Conservation (phyloP, 768 basidiomycete genomes). For the Leccinum variicolor region DNA sequence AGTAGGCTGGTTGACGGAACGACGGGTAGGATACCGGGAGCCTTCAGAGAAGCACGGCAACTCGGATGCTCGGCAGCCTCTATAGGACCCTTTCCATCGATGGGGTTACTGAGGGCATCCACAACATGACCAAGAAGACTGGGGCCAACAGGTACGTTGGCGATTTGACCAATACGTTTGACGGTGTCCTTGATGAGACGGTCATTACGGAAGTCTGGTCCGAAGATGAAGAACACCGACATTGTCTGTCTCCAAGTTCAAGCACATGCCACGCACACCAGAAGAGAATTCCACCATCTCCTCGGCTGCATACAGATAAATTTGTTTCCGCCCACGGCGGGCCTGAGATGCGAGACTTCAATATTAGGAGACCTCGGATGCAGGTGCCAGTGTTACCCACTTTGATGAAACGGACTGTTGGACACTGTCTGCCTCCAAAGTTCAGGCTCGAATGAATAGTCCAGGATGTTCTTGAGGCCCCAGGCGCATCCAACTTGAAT, state of each 20-base stretch:
- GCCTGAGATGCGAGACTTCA: too few relatives aligned
- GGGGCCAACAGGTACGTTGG: conserved; percentile 98
- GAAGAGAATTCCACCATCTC: conserved; percentile 99
- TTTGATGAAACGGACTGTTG: too few relatives aligned
- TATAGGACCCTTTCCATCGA: conserved; percentile 99
- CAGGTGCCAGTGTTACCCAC: too few relatives aligned
- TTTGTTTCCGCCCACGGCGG: too few relatives aligned
- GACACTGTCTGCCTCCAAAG: too few relatives aligned
- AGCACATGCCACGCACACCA: conserved; percentile 99
- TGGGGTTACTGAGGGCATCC: conserved; percentile 99
- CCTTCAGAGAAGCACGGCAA: conserved; percentile 97
- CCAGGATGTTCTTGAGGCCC: too few relatives aligned
- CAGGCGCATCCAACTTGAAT: too few relatives aligned
- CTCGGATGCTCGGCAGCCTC: conserved; percentile 88
- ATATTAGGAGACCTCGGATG: too few relatives aligned
- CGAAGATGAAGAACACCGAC: conserved; percentile 99
- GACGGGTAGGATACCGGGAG: conserved; percentile 99
- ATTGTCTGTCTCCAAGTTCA: conserved; percentile 99
- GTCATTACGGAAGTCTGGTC: too few relatives aligned
- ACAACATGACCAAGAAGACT: conserved; percentile 98
- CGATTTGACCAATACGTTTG: conserved; percentile 99
- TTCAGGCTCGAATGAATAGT: too few relatives aligned
- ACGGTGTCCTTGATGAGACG: conserved; percentile 99
- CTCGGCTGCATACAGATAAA: conserved; percentile 70
- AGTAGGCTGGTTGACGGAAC: conserved; percentile 99